Evolutionary conservation across 1,284 basidiomycete genomes (phyloP), one percentile per base, ranked within the genome.

Genomic region (Amylostereum areolatum): DNA sequence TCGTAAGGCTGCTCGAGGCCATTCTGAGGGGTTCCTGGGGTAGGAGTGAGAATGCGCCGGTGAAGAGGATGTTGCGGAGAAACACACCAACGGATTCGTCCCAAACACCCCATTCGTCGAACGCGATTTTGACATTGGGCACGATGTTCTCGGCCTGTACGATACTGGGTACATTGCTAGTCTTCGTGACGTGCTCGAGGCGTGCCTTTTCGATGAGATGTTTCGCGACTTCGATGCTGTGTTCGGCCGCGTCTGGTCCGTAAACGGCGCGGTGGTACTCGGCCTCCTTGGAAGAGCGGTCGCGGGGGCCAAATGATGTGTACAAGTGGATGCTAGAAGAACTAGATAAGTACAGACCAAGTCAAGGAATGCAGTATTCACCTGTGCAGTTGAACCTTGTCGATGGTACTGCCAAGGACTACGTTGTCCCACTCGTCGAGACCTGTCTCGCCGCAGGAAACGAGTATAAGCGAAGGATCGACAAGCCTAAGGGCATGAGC

Each of bases 21-120:
- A 43, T 76, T 74, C 67, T 74, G 77, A 60, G 59, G 64, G 40
- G 58, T 71, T 4, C 61, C 63, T 64, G 39, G 24, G 39, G 8
- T 41, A 41, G 6, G 12, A 27, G 27, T 24, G 27, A 8, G 9
- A 40, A 11, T 37, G 10, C 25, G 3, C 29, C 48, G 47, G 18
- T 1, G 32, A 36, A 18, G 29, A 9, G 45, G n/a, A 9, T 4
- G 28, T 8, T 35, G 33, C 28, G 27, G 42, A n/a, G 9, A 35
- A 18, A 48, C 57, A 42, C 31, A 59, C 61, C 62, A 25, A 61
- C 49, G 5, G 57, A 61, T 45, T 68, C 66, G 46, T 66, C 75
- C 76, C 77, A 80, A 5, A 80, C 78, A 43, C 80, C 80, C 71
- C 77, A 81, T 55, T 81, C 77, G 54, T 84, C 81, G 52, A 81